A percentile compares a stretch with the other conserved stretches of the same genome.
Conservation (phyloP, 306 rosid genomes). For the Begonia peltatifolia region DNA sequence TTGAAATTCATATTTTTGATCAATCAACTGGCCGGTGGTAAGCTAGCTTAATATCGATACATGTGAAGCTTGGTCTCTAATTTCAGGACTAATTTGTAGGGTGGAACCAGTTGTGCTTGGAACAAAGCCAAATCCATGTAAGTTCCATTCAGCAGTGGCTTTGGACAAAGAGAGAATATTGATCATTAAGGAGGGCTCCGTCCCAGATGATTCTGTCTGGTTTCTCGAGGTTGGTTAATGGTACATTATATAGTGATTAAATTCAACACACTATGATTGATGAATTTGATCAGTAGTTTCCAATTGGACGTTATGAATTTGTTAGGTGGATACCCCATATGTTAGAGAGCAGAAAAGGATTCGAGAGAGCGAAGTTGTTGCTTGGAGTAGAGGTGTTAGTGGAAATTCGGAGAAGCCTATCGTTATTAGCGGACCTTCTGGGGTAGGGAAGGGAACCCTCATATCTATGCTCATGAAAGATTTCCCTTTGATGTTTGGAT, state of each 20-base stretch:
- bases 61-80: too few relatives aligned
- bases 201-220: too few relatives aligned
- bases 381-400: slow-evolving; percentile 83
- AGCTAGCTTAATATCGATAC: slow-evolving; percentile 14
- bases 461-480: slow-evolving; percentile 93
- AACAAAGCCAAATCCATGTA: too few relatives aligned
- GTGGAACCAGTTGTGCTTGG: too few relatives aligned
- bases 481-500: slow-evolving; percentile 83
- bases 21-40: slow-evolving; percentile 48
- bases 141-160: too few relatives aligned
- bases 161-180: too few relatives aligned
- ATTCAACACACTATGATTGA: not conserved
- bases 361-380: slow-evolving; percentile 71
- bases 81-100: too few relatives aligned
- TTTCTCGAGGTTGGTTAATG: too few relatives aligned
- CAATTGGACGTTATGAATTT: too few relatives aligned
- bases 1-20: slow-evolving; percentile 71
- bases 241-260: too few relatives aligned
- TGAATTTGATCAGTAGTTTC: too few relatives aligned
- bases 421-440: slow-evolving; percentile 94
- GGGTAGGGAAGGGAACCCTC: slow-evolving; percentile 93
- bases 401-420: slow-evolving; percentile 71
- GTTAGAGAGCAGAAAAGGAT: slow-evolving; percentile 55
- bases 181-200: too few relatives aligned
- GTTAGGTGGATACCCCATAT: slow-evolving; percentile 66